These are phyloP conservation scores for Pseudomassariella vexata DNA, from an alignment of 2,329 filamentous ascomycete genomes.

Conservation along the genomic window DNA sequence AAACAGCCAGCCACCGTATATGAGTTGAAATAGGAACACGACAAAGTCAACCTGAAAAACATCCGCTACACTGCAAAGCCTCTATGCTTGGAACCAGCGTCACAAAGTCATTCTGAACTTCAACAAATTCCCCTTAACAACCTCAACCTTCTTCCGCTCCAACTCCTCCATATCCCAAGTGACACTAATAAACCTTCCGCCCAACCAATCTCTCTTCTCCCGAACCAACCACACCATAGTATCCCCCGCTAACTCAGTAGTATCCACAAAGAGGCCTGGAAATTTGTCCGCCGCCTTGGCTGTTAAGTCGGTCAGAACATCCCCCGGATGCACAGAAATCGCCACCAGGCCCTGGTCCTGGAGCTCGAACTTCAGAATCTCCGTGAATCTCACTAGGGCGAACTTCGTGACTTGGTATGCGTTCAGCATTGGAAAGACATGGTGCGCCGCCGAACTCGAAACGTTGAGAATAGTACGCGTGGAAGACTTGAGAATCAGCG, in stretches of 20 bases:
- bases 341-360: constrained; percentile 11
- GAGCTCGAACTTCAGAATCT: constrained; percentile 13
- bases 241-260: constrained; percentile 16
- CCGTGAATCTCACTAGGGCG: constrained; percentile 11
- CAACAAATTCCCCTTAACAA: no score
- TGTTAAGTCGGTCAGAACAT: constrained; percentile 13
- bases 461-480: constrained; percentile 15
- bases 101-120: no score
- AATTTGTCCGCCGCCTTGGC: constrained; percentile 10
- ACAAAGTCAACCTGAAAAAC: no score
- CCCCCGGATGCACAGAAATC: constrained; percentile 15
- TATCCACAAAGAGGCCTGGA: constrained; percentile 9
- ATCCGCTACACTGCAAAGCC: no score
- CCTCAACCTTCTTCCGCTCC: no score
- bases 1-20: no score
- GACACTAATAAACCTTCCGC: no score
- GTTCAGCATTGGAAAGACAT: constrained; percentile 8
- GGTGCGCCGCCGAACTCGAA: constrained; percentile 12
- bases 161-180: no score
- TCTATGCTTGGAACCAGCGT: no score
- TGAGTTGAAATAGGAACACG: no score
- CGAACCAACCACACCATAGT: constrained; percentile 21
- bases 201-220: constrained; percentile 24
- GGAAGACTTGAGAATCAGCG: no score
- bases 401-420: constrained; percentile 13